Evolutionary conservation across 2,329 filamentous ascomycete genomes (phyloP).

Genomic region (Hypoxylon sp.): DNA sequence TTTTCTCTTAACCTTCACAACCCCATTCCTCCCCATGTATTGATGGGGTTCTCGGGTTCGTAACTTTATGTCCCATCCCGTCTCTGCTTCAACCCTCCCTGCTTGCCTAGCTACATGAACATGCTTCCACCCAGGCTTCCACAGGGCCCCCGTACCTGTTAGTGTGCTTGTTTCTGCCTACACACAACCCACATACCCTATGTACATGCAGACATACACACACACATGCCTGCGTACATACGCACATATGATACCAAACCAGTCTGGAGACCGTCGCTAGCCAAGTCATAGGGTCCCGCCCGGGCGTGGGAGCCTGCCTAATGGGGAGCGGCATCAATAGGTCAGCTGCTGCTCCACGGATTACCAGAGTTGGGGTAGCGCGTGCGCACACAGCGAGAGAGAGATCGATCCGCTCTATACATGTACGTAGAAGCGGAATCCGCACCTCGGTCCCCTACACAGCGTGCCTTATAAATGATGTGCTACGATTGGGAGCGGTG

Average conservation of each 20-base stretch:
- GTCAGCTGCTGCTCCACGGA: slow-evolving; percentile 37
- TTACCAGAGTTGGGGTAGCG: slow-evolving; percentile 41
- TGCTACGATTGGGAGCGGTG: slow-evolving; percentile 7
- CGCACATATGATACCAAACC: slow-evolving; percentile 17
- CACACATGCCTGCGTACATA: slow-evolving; percentile 3
- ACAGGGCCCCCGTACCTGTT: neutral
- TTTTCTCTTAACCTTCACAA: slow-evolving; percentile 12
- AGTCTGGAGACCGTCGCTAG: slow-evolving; percentile 33
- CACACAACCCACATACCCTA: slow-evolving; percentile 1
- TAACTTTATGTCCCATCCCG: slow-evolving; percentile 27
- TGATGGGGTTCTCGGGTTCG: slow-evolving; percentile 10
- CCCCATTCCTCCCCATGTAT: slow-evolving; percentile 17
- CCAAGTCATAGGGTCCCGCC: slow-evolving; percentile 34
- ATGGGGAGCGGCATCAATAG: slow-evolving; percentile 33
- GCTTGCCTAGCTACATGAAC: slow-evolving; percentile 26
- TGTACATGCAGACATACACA: no score
- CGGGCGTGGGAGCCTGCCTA: slow-evolving; percentile 34
- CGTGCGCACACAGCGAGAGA: neutral
- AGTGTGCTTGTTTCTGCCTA: slow-evolving; percentile 2
- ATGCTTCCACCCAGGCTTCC: slow-evolving; percentile 5
- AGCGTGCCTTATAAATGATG: slow-evolving; percentile 3
- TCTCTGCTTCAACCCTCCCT: slow-evolving; percentile 15
- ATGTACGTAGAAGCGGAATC: slow-evolving; percentile 8
- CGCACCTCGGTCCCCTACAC: slow-evolving; percentile 25
- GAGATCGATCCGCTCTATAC: slow-evolving; percentile 26